Percentiles rank a stretch among this genome's conserved stretches.
Evolutionary conservation across 163 green algal species (phyloP).

Genomic region (Volvox carteri): DNA sequence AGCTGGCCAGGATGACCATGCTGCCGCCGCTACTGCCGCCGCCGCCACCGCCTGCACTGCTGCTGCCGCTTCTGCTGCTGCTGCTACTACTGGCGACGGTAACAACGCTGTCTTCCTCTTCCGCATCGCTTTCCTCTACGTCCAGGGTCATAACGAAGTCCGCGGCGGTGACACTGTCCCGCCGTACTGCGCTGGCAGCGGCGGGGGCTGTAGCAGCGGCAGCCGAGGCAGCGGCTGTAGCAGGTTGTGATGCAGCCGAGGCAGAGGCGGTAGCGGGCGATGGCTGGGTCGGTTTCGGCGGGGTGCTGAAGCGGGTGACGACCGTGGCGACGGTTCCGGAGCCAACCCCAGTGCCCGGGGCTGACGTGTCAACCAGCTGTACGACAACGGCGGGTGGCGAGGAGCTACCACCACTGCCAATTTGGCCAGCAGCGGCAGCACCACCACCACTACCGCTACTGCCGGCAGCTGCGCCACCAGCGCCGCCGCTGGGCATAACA

Average conservation of each 20-base stretch:
- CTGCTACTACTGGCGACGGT: not conserved
- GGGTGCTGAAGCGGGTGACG: slow-evolving; percentile 23
- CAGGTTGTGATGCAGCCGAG: not conserved
- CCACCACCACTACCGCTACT: not conserved
- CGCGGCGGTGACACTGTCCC: not conserved
- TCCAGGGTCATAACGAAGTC: not conserved
- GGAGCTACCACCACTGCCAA: not conserved
- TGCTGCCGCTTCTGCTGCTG: not conserved
- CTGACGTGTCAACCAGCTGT: slow-evolving; percentile 23
- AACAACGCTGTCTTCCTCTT: not conserved
- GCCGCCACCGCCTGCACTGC: not conserved
- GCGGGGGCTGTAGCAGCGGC: not conserved
- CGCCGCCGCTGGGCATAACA: not conserved
- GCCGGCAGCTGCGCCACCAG: not conserved
- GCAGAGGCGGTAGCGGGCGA: not conserved
- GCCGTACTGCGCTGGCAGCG: not conserved
- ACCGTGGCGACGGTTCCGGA: slow-evolving; percentile 9
- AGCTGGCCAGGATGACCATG: slow-evolving; percentile 53
- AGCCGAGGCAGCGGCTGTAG: not conserved
- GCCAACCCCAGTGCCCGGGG: not conserved
- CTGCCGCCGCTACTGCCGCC: not conserved
- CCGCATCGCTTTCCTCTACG: not conserved
- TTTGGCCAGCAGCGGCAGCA: not conserved
- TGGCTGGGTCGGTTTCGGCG: not conserved
- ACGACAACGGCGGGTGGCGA: not conserved